A percentile compares a stretch with the other conserved stretches of the same genome.
Conservation (phyloP, 2,329 filamentous ascomycete species). For the Phyllosticta citriasiana region DNA sequence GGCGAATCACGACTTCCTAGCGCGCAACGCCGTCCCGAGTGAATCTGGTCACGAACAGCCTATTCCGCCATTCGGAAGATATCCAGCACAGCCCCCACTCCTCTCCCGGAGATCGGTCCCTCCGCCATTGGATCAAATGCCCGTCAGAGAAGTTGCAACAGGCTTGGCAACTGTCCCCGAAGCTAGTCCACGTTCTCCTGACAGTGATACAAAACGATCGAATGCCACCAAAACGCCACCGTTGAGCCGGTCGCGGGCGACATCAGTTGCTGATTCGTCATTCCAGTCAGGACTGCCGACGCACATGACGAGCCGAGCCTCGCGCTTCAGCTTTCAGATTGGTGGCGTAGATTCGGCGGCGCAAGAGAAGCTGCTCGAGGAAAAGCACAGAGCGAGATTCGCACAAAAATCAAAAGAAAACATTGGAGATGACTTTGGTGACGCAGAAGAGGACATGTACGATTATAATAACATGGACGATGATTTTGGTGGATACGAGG, state of each 20-base stretch:
- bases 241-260: constrained; percentile 25
- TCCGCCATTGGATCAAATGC: constrained; percentile 14
- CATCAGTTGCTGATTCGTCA: constrained; percentile 26
- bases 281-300: constrained; percentile 30
- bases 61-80: constrained; percentile 3
- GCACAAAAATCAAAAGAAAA: constrained; percentile 45
- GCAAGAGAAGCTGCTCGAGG: constrained; percentile 61
- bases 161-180: constrained; percentile 6
- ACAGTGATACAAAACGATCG: constrained; percentile 2
- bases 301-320: constrained; percentile 55
- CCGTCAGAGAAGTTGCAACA: constrained; percentile 4
- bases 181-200: constrained; percentile 1
- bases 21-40: constrained; percentile 4
- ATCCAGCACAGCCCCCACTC: neutral
- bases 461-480: constrained; percentile 38
- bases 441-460: constrained; percentile 29
- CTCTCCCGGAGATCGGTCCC: constrained; percentile 20
- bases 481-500: constrained; percentile 45
- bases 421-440: constrained; percentile 22
- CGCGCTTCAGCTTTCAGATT: constrained; percentile 75
- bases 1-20: constrained; percentile 39
- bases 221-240: constrained; percentile 24
- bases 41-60: neutral
- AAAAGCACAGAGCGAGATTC: constrained; percentile 58
- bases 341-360: constrained; percentile 54